phyloP scores from a whole-genome alignment of 2,329 filamentous ascomycete genomes.

The Dothideomycetidae sp. region DNA sequence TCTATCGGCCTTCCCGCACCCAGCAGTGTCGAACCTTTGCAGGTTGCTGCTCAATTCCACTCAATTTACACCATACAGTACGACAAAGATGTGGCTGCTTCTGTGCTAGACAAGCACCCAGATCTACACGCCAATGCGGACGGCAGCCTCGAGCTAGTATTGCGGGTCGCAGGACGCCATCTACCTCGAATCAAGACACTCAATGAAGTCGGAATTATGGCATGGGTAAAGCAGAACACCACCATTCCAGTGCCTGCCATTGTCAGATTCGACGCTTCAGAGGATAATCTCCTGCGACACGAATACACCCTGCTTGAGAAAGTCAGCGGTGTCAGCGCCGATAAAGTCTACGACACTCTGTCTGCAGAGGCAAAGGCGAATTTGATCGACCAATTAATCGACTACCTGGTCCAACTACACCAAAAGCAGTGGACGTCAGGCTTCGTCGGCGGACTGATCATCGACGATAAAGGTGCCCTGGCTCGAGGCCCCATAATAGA shows the following conservation, averaged over 20 bases:
- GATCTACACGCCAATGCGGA: too few species aligned
- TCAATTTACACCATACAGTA: too few species aligned
- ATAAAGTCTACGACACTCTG: background rate
- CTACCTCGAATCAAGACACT: slow-evolving; percentile 1
- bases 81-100: too few species aligned
- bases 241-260: slow-evolving; percentile 1
- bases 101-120: too few species aligned
- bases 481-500: slow-evolving; percentile 1
- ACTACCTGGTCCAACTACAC: background rate
- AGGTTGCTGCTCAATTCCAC: too few species aligned
- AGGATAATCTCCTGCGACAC: background rate
- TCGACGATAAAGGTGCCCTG: background rate
- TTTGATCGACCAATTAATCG: slow-evolving; percentile 1
- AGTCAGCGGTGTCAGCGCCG: too few species aligned
- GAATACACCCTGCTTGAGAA: background rate
- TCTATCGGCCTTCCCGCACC: too few species aligned
- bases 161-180: slow-evolving; percentile 1
- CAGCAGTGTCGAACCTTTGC: too few species aligned
- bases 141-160: background rate
- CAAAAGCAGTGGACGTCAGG: background rate
- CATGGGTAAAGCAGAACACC: background rate
- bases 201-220: slow-evolving; percentile 1
- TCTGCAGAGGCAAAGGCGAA: background rate
- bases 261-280: background rate
- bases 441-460: background rate